Percentiles rank a stretch among this genome's conserved stretches.
These are phyloP conservation scores for Dictyostelium purpureum DNA, from an alignment of 78 protist species.

Conservation along the genomic window DNA sequence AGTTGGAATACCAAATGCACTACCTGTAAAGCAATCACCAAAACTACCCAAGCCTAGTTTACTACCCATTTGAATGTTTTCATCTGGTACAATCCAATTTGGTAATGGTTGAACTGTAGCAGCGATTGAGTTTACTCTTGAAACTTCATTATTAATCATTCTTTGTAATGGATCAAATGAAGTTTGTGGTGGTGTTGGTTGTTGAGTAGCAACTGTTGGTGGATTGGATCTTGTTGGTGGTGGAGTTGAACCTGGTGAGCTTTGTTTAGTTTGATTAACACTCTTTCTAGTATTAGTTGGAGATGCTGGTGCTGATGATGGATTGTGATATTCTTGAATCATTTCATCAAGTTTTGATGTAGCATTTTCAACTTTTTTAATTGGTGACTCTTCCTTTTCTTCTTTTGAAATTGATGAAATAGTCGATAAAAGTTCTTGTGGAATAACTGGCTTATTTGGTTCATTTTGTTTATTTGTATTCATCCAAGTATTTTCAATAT, in stretches of 20 bases:
- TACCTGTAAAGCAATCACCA: conserved; percentile 49
- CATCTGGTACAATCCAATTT: conserved; percentile 31
- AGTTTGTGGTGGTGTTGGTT: background rate
- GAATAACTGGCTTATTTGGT: conserved; percentile 3
- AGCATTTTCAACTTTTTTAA: conserved; percentile 27
- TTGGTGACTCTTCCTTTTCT: background rate
- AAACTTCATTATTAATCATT: background rate
- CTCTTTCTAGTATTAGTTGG: background rate
- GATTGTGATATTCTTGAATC: conserved; percentile 25
- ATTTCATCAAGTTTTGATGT: conserved; percentile 26
- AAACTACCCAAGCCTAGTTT: conserved; percentile 30
- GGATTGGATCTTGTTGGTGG: background rate
- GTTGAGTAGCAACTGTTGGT: background rate
- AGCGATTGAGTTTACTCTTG: background rate
- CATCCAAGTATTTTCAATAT: no score
- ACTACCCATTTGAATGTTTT: conserved; percentile 6
- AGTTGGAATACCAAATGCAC: background rate
- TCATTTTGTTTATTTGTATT: no score
- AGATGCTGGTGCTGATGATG: background rate
- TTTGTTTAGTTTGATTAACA: background rate
- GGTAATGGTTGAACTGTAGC: background rate
- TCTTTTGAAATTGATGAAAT: no score
- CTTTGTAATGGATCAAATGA: background rate
- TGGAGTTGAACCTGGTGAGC: background rate
- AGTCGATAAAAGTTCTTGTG: conserved; percentile 6